Conservation (phyloP, 495 filamentous ascomycete species). For the Penicillium longicatenatum region DNA sequence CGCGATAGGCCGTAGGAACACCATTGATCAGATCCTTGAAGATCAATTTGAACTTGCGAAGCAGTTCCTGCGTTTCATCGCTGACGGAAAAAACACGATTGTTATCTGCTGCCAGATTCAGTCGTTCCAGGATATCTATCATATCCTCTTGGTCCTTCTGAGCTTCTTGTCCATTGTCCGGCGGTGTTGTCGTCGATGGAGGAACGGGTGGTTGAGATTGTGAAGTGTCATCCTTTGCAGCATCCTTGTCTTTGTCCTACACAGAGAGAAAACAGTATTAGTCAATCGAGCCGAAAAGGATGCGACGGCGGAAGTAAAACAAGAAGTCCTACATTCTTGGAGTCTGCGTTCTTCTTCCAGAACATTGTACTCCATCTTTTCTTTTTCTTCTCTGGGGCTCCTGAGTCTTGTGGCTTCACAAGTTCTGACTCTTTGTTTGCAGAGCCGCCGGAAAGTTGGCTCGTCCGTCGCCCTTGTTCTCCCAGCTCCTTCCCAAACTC, state of each 20-base stretch:
- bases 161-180: slow-evolving; percentile 37
- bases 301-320: background rate
- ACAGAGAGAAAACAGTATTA: slow-evolving; percentile 1
- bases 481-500: slow-evolving; percentile 40
- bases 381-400: slow-evolving; percentile 38
- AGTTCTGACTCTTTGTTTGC: slow-evolving; percentile 26
- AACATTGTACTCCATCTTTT: slow-evolving; percentile 48
- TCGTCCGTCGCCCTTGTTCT: slow-evolving; percentile 33
- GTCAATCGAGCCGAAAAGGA: background rate
- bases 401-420: slow-evolving; percentile 8
- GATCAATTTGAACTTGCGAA: slow-evolving; percentile 81
- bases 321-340: slow-evolving; percentile 38
- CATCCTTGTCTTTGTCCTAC: slow-evolving; percentile 12
- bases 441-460: slow-evolving; percentile 21
- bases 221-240: background rate
- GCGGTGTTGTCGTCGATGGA: slow-evolving; percentile 17
- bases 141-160: slow-evolving; percentile 74
- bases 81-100: slow-evolving; percentile 83
- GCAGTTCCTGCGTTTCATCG: slow-evolving; percentile 74
- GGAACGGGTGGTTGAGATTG: slow-evolving; percentile 11
- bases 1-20: slow-evolving; percentile 88
- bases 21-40: slow-evolving; percentile 91
- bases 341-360: slow-evolving; percentile 41
- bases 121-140: slow-evolving; percentile 69
- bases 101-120: slow-evolving; percentile 77